Percentiles rank a stretch among this genome's conserved stretches.
These are phyloP conservation scores for Auricularia auricula-judae DNA, from an alignment of 768 basidiomycete species.

Conservation along the genomic window DNA sequence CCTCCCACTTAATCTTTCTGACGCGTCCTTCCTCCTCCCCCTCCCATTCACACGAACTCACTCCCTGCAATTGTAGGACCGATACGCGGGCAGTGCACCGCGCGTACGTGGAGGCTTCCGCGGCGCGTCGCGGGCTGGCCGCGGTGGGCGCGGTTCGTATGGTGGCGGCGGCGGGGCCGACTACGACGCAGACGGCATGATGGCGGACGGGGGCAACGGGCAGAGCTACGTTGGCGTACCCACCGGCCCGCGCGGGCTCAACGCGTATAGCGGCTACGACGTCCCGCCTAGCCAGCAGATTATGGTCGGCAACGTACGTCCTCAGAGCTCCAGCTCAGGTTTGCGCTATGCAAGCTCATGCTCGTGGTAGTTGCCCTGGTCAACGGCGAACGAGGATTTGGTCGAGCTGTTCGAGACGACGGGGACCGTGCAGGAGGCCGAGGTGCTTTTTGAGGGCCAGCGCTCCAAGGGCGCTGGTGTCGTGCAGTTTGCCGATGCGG, in stretches of 20 bases:
- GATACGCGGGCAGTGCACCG: conserved; percentile 52
- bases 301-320: conserved; percentile 92
- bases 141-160: conserved; percentile 35
- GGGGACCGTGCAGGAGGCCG: conserved; percentile 86
- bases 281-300: conserved; percentile 93
- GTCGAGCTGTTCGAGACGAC: conserved; percentile 98
- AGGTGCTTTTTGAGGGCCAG: conserved; percentile 87
- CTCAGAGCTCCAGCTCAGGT: too few relatives aligned
- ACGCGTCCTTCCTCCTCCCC: too few relatives aligned
- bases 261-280: conserved; percentile 27
- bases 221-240: conserved; percentile 5
- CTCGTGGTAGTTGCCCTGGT: conserved; percentile 77
- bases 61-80: conserved; percentile 41
- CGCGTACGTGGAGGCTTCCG: conserved; percentile 47
- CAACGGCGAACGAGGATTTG: conserved; percentile 95
- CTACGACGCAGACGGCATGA: conserved; percentile 22
- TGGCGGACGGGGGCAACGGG: conserved; percentile 23
- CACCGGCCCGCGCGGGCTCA: conserved; percentile 18
- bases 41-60: too few relatives aligned
- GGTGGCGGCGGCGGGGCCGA: conserved; percentile 40
- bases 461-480: conserved; percentile 93
- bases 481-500: conserved; percentile 81
- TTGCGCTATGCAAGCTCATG: neutral
- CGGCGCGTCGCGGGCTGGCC: conserved; percentile 33
- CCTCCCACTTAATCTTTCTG: neutral